phyloP scores from a whole-genome alignment of 2,329 filamentous ascomycete species.

The Paraphaeosphaeria minitans region DNA sequence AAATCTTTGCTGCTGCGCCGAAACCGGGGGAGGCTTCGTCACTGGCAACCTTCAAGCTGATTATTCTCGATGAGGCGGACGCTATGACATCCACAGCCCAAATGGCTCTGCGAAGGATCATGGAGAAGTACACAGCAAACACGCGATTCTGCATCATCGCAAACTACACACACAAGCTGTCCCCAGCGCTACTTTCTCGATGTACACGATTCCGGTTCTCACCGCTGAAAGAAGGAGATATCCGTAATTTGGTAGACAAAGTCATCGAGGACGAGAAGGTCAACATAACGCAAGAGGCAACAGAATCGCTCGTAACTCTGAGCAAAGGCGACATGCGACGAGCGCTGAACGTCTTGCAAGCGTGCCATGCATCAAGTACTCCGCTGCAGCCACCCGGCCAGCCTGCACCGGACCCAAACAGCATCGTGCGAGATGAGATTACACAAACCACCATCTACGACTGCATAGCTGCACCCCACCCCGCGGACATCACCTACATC shows the following conservation, averaged over 20 bases:
- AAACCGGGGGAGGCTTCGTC: slow-evolving; percentile 52
- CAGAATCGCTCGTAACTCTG: slow-evolving; percentile 80
- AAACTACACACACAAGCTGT: slow-evolving; percentile 98
- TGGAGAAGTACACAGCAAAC: slow-evolving; percentile 99
- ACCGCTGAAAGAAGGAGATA: slow-evolving; percentile 86
- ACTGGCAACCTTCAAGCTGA: slow-evolving; percentile 86
- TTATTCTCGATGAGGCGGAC: slow-evolving; percentile 98
- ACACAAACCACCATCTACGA: slow-evolving; percentile 93
- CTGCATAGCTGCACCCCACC: slow-evolving; percentile 94
- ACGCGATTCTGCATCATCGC: slow-evolving; percentile 98
- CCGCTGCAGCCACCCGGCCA: slow-evolving; percentile 57
- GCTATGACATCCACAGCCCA: slow-evolving; percentile 99
- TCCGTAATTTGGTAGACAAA: slow-evolving; percentile 81
- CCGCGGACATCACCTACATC: slow-evolving; percentile 84
- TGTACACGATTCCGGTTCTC: slow-evolving; percentile 97
- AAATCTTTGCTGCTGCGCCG: slow-evolving; percentile 80
- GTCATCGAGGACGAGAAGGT: slow-evolving; percentile 88
- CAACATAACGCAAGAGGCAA: slow-evolving; percentile 79
- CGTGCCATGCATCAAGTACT: slow-evolving; percentile 90
- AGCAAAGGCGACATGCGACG: slow-evolving; percentile 97
- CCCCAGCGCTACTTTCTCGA: slow-evolving; percentile 85
- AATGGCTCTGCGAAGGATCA: slow-evolving; percentile 94
- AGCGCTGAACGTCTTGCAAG: slow-evolving; percentile 92
- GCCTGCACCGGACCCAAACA: slow-evolving; percentile 56
- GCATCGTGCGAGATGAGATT: slow-evolving; percentile 79